Evolutionary conservation across 805 yeast species (phyloP), one percentile per base, ranked within the genome.

Genomic region (Starmerella floricola): DNA sequence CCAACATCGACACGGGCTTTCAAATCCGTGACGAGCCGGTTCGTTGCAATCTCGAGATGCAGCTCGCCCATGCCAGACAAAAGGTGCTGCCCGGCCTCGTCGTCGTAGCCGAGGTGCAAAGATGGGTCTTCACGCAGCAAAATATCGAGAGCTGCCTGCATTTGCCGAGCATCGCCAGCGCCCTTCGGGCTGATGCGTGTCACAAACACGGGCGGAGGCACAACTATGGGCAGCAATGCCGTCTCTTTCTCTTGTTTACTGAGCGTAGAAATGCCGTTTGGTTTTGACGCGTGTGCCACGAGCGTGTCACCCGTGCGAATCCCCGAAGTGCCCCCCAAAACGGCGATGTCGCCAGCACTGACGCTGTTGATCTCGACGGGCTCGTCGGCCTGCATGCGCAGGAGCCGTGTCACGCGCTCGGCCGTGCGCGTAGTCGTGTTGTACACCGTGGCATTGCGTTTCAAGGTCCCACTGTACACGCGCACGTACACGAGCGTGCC

Each of bases 31-130:
- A 83, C 62, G 32, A 86, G 68, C 42, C 96, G 68, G 53, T 84
- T 91, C 36, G 69, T 70, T 1, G 91, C 81, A 50, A 91, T 86
- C 52, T 91, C 97, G 38, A 91, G 67, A 62, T 91, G 98, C 36
- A 91, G 67, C 56, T 91, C 97, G 31, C 98, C 98, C 97, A 88
- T 88, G 26, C 98, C 98, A 16, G 94, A 78, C 24, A 91, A 62
- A 21, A 87, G 72, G 2, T 87, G 78, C 62, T 91, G 96, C 6
- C 91, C 94, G 42, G 84, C 68, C 52, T 88, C 97, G 45, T 84
- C 87, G 58, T 91, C 69, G 38, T 68, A 71, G 3, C 73, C 62
- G 6, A 84, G 71, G 24, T 74, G 72, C 47, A 91, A 66, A 38
- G 94, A 82, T 3, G 98, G 98, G 55, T 91, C 98, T 56, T 91